Base-by-base conservation (phyloP, 441 rosid genomes). In the Viola pubescens region DNA sequence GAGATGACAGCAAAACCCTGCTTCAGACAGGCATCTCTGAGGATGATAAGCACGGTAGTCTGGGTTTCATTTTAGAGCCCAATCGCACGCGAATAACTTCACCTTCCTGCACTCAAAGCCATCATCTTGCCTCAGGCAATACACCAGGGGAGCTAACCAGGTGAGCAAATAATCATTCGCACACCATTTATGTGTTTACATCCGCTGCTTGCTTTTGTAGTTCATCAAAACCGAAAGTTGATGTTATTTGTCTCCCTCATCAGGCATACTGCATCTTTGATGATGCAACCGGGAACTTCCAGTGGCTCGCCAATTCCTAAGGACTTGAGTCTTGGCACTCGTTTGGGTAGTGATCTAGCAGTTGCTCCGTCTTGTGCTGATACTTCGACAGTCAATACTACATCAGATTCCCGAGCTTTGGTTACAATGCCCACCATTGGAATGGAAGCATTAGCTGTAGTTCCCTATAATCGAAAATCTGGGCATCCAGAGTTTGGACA, bases 1-100 rank as follows among this genome's bases (percentile, higher is more conserved):
- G 72, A 53, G 89, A 80, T 64, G 89, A 86, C 76, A 69, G 59
- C 66, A 86, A 80, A 71, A 83, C 86, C n/a, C 72, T 86, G 44
- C 54, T 62, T 62, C 83, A 83, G 70, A 69, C 79, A 45, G 80
- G 86, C 16, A 77, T 83, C 62, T 81, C 84, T 62, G 65, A 66
- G 49, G 75, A 74, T 66, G 58, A 71, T 37, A 69, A 74, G 45
- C 58, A 5, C 47, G 58, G 39, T 48, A 60, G 64, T 10, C 68
- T 82, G 69, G 85, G 77, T 48, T 81, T 84, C 69, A 70, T 9
- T 10, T 37, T 84, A 48, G 82, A 81, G 77, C 87, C 81, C 4
- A 61, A 38, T 19, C 66, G 48, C 40, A 3, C 58, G 0, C 40
- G 48, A 16, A 39, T 61, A 40, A 14, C 54, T 34, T 44, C 75